These are phyloP conservation scores for Helminthosporium solani DNA, from an alignment of 2,329 filamentous ascomycete genomes.

Conservation along the genomic window DNA sequence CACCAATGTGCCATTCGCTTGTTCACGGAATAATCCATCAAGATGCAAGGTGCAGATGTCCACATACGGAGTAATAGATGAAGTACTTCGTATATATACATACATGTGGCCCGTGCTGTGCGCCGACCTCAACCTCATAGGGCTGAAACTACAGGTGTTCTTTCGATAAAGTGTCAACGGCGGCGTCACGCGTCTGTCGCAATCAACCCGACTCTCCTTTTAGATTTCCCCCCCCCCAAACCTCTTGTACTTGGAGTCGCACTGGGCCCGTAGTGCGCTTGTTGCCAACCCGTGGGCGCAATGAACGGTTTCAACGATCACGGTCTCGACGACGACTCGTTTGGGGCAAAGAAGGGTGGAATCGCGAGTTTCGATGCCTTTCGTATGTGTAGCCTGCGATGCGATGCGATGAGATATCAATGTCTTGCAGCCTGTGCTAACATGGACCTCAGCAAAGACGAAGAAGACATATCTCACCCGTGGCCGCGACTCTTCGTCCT, in stretches of 20 bases:
- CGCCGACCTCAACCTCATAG: constrained; percentile 3
- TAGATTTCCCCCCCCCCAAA: too few species aligned
- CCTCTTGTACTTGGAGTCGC: constrained; percentile 12
- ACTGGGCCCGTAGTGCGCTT: constrained; percentile 30
- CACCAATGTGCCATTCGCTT: too few species aligned
- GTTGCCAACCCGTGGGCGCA: constrained; percentile 11
- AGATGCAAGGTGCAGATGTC: too few species aligned
- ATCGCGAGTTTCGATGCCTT: constrained; percentile 92
- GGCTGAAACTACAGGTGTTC: constrained; percentile 39
- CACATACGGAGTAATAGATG: too few species aligned
- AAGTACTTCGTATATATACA: too few species aligned
- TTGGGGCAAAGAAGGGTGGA: constrained; percentile 68
- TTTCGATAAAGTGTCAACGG: constrained; percentile 24
- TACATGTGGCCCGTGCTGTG: constrained; percentile 16
- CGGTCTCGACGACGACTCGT: constrained; percentile 73
- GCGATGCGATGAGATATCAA: too few species aligned
- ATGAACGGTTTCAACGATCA: constrained; percentile 78
- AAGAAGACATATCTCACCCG: constrained; percentile 89
- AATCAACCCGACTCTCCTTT: constrained; percentile 11
- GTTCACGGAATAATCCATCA: too few species aligned
- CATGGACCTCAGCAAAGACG: constrained; percentile 71
- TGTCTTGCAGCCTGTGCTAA: constrained; percentile 9
- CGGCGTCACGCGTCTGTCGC: constrained; percentile 21
- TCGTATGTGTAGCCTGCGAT: constrained; percentile 61
- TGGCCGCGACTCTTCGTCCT: constrained; percentile 85